Conservation (phyloP, 2,329 filamentous ascomycete genomes). For the Cladophialophora yegresii region DNA sequence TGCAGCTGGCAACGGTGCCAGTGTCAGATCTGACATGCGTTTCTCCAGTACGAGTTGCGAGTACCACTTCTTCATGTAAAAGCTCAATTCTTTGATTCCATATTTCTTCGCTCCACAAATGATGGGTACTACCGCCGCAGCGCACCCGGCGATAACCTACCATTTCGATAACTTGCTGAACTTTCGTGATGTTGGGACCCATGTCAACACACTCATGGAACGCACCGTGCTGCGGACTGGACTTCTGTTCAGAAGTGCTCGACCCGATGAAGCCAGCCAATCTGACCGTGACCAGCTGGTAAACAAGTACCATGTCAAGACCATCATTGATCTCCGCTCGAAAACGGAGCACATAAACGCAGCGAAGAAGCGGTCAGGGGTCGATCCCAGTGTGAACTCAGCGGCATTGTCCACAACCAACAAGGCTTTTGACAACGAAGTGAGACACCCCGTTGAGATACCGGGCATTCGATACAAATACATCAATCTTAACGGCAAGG, state of each 20-base stretch:
- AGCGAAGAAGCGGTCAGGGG: constrained; percentile 60
- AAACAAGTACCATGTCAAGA: constrained; percentile 65
- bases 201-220: constrained; percentile 49
- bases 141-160: neutral
- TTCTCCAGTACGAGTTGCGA: neutral
- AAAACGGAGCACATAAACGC: constrained; percentile 75
- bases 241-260: constrained; percentile 67
- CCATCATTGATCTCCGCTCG: constrained; percentile 77
- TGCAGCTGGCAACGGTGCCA: neutral
- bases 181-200: constrained; percentile 71
- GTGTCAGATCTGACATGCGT: constrained; percentile 2
- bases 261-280: constrained; percentile 69
- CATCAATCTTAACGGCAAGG: constrained; percentile 72
- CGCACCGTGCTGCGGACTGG: constrained; percentile 59
- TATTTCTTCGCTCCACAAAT: neutral
- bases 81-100: neutral
- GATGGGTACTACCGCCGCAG: neutral
- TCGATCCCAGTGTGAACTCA: constrained; percentile 43
- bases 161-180: constrained; percentile 65
- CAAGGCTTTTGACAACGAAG: constrained; percentile 40
- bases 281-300: constrained; percentile 63
- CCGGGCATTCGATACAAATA: constrained; percentile 64
- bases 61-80: neutral
- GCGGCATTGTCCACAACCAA: constrained; percentile 52
- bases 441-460: constrained; percentile 62